Conservation (phyloP, 164 flowering plant genomes). For the Umbilicus rupestris region DNA sequence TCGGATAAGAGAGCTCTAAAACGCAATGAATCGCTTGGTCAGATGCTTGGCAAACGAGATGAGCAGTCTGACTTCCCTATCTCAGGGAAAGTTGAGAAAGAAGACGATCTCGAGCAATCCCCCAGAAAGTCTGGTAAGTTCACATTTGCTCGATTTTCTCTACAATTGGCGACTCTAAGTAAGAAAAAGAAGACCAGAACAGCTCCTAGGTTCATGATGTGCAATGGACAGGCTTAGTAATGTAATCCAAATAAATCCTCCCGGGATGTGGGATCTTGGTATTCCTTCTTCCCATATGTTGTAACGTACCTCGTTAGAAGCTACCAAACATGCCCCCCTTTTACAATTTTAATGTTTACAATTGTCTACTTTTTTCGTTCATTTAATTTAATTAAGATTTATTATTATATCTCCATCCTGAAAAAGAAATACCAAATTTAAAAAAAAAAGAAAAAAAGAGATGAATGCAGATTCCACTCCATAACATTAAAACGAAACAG, state of each 20-base stretch:
- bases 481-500: no score
- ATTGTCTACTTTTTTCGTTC: no score
- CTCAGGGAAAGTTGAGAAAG: slow-evolving; percentile 9
- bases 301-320: not conserved
- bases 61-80: slow-evolving; percentile 20
- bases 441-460: no score
- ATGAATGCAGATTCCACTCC: no score
- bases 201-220: slow-evolving; percentile 19
- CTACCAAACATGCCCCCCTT: no score
- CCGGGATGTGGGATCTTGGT: not conserved
- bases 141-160: slow-evolving; percentile 16
- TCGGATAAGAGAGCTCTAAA: slow-evolving; percentile 14
- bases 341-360: no score
- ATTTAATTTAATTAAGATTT: no score
- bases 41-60: slow-evolving; percentile 54
- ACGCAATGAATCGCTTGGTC: slow-evolving; percentile 61
- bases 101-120: slow-evolving; percentile 27
- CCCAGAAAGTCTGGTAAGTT: slow-evolving; percentile 66
- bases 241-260: not conserved
- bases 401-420: no score
- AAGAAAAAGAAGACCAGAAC: slow-evolving; percentile 54
- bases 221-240: not conserved
- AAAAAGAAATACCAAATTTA: no score
- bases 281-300: no score
- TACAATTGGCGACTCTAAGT: slow-evolving; percentile 12